Base-by-base conservation (phyloP, 345 rosid genomes). In the Citrus australasica region DNA sequence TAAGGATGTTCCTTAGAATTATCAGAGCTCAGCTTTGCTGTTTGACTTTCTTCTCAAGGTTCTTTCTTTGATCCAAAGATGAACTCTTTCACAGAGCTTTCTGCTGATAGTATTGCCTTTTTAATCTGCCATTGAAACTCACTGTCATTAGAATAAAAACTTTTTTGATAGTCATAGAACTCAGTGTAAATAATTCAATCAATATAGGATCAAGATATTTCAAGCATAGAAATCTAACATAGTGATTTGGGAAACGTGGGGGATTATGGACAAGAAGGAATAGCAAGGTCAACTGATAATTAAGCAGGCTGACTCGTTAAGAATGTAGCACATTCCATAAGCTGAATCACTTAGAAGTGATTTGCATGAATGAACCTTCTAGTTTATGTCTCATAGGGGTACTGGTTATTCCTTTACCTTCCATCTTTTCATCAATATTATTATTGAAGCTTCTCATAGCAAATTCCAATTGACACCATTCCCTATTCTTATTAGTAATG, bases 31-130 rank as follows among this genome's bases (percentile, higher is more conserved):
- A n/a, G 73, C 67, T 78, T 71, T 55, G 65, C 79, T 60, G 40
- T 75, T 16, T 78, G 69, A 69, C 71, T 78, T 65, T 48, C 85
- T 73, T 65, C 51, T 46, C 5, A 19, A 55, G 83, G 71, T 66
- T 85, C 85, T 60, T 76, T 78, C 70, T 85, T 87, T 21, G 93
- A 83, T 79, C 93, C 96, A 60, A 88, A 80, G 78, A 94, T 53
- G 38, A 83, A 88, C 42, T 85, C 92, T 76, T 90, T 93, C 30
- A 84, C 82, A 8, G 89, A 90, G 64, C 76, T 87, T 84, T 90
- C 87, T 0, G 83, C 97, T 33, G 92, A 89, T 61, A 78, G 59
- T 79, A 94, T 90, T 32, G 84, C 88, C 79, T 79, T 84, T 82
- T 89, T 93, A 69, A 94, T 80, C 98, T 93, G 98, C 80, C 80